Percentiles rank a stretch among this genome's conserved stretches.
Evolutionary conservation across 306 rosid genomes (phyloP).

Genomic region (Parietaria judaica): DNA sequence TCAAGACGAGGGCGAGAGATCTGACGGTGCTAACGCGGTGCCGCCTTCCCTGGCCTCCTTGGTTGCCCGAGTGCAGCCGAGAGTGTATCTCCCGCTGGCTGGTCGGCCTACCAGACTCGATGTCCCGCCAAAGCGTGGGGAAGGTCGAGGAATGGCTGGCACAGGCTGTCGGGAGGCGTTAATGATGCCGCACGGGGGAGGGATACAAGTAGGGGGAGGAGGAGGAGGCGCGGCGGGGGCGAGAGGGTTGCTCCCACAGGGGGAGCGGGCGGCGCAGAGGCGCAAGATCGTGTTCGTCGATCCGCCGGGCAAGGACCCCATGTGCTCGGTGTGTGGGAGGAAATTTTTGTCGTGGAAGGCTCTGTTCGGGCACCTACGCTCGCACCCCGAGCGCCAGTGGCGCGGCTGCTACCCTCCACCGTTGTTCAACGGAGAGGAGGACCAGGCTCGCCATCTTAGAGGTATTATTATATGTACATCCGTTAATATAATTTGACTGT

Average conservation of each 20-base stretch:
- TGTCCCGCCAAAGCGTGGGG: no score
- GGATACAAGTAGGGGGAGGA: neutral
- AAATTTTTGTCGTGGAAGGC: neutral
- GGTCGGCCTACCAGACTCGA: no score
- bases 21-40: neutral
- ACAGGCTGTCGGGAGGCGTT: neutral
- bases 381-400: slow-evolving; percentile 8
- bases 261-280: neutral
- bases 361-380: slow-evolving; percentile 8
- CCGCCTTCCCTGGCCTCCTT: no score
- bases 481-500: no score
- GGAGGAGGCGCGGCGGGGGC: neutral
- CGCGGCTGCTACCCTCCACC: slow-evolving; percentile 4
- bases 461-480: neutral
- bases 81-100: no score
- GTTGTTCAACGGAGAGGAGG: neutral
- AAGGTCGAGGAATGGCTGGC: neutral
- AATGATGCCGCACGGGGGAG: neutral
- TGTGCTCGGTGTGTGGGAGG: neutral
- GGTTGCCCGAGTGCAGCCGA: no score
- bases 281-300: neutral
- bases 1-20: neutral
- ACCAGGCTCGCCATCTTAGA: neutral
- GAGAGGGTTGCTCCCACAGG: no score
- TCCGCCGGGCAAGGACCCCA: neutral